Evolutionary conservation across 352 stramenopile species (phyloP), one percentile per base, ranked within the genome.

Genomic region (Phytophthora pistaciae): DNA sequence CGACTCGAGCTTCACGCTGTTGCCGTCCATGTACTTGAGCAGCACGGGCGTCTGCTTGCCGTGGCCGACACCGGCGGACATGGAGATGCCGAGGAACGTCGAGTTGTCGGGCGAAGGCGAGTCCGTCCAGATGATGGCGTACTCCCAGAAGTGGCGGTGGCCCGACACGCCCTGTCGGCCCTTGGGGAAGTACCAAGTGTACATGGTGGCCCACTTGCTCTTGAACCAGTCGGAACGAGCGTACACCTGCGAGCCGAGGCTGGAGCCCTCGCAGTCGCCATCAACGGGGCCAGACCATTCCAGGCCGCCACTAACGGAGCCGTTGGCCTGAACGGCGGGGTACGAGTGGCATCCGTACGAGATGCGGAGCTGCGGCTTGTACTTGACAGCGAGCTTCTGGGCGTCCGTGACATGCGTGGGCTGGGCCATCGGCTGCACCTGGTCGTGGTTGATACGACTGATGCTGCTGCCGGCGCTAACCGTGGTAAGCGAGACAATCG

Each of bases 131-230:
- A 83, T 75, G 3, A 85, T 71, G 3, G 71, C 68, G 61, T 80
- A 75, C 60, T 85, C 72, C 78, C 78, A 85, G 61, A 75, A 71
- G 55, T 85, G 72, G 38, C 78, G 78, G 66, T 85, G 71, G 20
- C 71, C 72, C 5, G 29, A 80, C 29, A 57, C 18, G 21, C 20
- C 66, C 56, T 66, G 64, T 57, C 60, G 70, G 60, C 77, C 78
- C 64, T 85, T 84, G 42, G 78, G 74, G 67, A 82, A 82, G 71
- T 80, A 84, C 59, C 60, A 74, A n/a, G 66, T 46, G 60, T 65
- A 74, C 66, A 74, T 74, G 33, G 62, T 73, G 16, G 60, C 77
- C 62, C 63, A 79, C n/a, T 68, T 63, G 44, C 64, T 62, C n/a
- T 76, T 61, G 62, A 72, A 75, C 58, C 44, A 60, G 13, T 31